phyloP scores from a whole-genome alignment of 768 basidiomycete species.

The Boletellus emodensis region DNA sequence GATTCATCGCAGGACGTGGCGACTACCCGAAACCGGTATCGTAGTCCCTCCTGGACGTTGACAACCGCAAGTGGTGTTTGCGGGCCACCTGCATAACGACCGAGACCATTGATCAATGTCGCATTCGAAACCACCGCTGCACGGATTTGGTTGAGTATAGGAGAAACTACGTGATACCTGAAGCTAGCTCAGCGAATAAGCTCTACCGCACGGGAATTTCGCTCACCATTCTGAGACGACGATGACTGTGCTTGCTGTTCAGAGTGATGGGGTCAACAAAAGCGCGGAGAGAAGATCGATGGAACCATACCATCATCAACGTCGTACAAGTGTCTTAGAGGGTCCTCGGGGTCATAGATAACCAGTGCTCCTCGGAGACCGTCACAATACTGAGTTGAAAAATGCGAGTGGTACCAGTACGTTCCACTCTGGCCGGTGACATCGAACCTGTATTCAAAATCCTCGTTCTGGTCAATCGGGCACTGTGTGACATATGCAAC shows the following conservation, averaged over 20 bases:
- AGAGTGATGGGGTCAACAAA: neutral
- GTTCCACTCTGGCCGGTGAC: conserved; percentile 37
- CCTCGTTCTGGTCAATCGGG: conserved; percentile 33
- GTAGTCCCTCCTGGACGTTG: conserved; percentile 35
- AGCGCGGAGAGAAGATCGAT: neutral
- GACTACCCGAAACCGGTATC: conserved; percentile 55
- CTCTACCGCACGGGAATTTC: neutral
- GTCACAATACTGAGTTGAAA: conserved; percentile 37
- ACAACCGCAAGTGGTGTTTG: conserved; percentile 40
- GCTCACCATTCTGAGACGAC: conserved; percentile 47
- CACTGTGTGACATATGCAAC: conserved; percentile 41
- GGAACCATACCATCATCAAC: conserved; percentile 40
- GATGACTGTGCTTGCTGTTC: conserved; percentile 39
- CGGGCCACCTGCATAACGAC: conserved; percentile 44
- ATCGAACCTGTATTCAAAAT: conserved; percentile 37
- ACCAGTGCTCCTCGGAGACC: conserved; percentile 42
- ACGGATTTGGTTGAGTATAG: conserved; percentile 2
- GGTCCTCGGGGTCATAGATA: conserved; percentile 44
- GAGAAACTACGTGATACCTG: conserved; percentile 37
- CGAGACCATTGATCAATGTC: conserved; percentile 51
- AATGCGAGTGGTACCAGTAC: conserved; percentile 48
- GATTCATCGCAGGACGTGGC: conserved; percentile 44
- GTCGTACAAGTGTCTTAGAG: conserved; percentile 38
- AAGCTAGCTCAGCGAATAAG: conserved; percentile 6
- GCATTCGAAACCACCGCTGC: conserved; percentile 28